These are phyloP conservation scores for Aspergillus leporis DNA, from an alignment of 495 filamentous ascomycete genomes.

Conservation along the genomic window DNA sequence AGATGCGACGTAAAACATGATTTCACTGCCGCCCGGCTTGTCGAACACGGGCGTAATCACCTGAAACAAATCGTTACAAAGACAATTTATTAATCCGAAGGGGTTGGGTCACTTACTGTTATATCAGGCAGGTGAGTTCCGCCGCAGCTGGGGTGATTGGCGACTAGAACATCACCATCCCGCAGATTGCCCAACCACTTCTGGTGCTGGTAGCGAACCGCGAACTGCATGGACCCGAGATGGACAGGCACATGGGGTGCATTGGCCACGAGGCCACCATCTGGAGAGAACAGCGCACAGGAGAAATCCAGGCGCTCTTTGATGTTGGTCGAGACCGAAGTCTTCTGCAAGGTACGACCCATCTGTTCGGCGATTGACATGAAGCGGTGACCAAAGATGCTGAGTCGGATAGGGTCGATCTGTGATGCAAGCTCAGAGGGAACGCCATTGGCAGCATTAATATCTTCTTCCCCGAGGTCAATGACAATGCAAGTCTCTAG, in stretches of 20 bases:
- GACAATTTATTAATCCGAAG: background rate
- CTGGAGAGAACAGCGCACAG: conserved; percentile 88
- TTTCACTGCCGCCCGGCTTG: conserved; percentile 66
- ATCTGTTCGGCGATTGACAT: conserved; percentile 99
- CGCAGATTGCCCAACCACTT: conserved; percentile 89
- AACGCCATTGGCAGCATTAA: conserved; percentile 66
- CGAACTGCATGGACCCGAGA: conserved; percentile 91
- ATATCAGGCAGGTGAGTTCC: conserved; percentile 91
- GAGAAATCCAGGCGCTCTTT: conserved; percentile 97
- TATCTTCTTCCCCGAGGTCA: conserved; percentile 50
- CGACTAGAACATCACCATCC: conserved; percentile 90
- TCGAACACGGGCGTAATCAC: conserved; percentile 84
- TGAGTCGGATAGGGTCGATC: conserved; percentile 83
- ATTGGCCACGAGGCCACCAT: conserved; percentile 92
- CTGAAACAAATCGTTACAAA: conserved; percentile 12
- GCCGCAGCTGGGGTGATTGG: conserved; percentile 93
- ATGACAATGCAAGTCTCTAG: conserved; percentile 50
- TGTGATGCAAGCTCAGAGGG: conserved; percentile 68
- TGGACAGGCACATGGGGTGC: conserved; percentile 94
- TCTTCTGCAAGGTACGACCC: conserved; percentile 94
- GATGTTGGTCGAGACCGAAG: conserved; percentile 95
- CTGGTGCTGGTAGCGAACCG: conserved; percentile 86
- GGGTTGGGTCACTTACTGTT: conserved; percentile 64
- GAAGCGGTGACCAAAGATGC: conserved; percentile 94
- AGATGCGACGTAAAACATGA: conserved; percentile 96